Percentiles rank a stretch among this genome's conserved stretches.
These are phyloP conservation scores for Aspergillus piperis DNA, from an alignment of 2,329 filamentous ascomycete species.

Conservation along the genomic window DNA sequence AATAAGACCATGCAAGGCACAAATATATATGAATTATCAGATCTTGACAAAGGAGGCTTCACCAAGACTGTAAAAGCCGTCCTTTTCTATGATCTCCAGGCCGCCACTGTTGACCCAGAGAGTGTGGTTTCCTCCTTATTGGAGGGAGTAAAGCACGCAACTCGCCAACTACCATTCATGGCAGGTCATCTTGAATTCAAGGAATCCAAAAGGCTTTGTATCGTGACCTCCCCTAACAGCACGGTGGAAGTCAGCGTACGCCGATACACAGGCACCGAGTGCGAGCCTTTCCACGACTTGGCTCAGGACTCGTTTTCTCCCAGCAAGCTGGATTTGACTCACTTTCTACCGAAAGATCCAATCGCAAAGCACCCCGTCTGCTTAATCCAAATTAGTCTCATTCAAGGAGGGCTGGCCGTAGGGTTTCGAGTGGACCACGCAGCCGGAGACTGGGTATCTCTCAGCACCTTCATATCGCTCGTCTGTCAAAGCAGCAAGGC, in stretches of 20 bases:
- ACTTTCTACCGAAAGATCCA: slow-evolving; percentile 16
- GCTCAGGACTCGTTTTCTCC: slow-evolving; percentile 16
- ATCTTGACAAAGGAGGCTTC: slow-evolving; percentile 25
- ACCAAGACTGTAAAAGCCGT: slow-evolving; percentile 22
- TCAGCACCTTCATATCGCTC: slow-evolving; percentile 24
- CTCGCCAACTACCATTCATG: slow-evolving; percentile 22
- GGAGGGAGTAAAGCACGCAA: slow-evolving; percentile 23
- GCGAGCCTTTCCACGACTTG: slow-evolving; percentile 16
- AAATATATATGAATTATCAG: slow-evolving; percentile 24
- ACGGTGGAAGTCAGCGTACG: slow-evolving; percentile 12
- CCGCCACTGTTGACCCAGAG: slow-evolving; percentile 11
- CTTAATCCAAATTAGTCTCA: slow-evolving; percentile 24
- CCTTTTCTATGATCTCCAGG: slow-evolving; percentile 23
- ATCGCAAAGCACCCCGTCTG: slow-evolving; percentile 17
- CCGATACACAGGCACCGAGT: slow-evolving; percentile 11
- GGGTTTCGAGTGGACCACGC: slow-evolving; percentile 23
- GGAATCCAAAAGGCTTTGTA: slow-evolving; percentile 17
- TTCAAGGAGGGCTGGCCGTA: slow-evolving; percentile 24
- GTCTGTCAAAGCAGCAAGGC: slow-evolving; percentile 24
- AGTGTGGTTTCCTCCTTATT: slow-evolving; percentile 17
- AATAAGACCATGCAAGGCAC: background rate
- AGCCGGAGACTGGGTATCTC: slow-evolving; percentile 27
- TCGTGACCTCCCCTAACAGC: slow-evolving; percentile 10
- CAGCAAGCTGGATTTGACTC: slow-evolving; percentile 11
- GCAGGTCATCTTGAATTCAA: slow-evolving; percentile 20